Conservation (phyloP, 257 asterid genomes). For the Solanum peruvianum region DNA sequence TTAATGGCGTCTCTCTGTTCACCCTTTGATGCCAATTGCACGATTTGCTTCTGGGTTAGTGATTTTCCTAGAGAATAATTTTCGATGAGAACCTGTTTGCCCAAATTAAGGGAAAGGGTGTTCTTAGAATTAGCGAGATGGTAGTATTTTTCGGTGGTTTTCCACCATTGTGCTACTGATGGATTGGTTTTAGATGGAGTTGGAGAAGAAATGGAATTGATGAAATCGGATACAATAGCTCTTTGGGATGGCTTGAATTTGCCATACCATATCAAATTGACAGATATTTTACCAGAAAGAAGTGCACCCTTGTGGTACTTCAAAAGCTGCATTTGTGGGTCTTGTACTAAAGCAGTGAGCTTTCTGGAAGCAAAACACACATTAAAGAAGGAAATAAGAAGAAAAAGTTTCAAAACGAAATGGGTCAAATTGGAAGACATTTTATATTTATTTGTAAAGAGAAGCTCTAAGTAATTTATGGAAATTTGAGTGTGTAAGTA, state of each 20-base stretch:
- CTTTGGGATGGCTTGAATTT: conserved; percentile 11
- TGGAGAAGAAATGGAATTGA: conserved; percentile 27
- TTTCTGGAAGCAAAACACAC: not conserved
- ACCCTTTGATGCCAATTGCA: conserved; percentile 29
- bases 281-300: not conserved
- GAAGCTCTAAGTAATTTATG: not conserved
- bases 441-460: not conserved
- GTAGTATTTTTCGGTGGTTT: conserved; percentile 28
- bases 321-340: not conserved
- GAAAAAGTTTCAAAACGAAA: not conserved
- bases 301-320: conserved; percentile 23
- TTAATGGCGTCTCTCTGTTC: conserved; percentile 36
- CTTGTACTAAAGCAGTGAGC: not conserved
- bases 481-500: not conserved
- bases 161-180: conserved; percentile 38
- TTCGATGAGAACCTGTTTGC: conserved; percentile 19
- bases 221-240: conserved; percentile 6
- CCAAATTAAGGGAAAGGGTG: conserved; percentile 11
- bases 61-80: conserved; percentile 33
- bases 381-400: not conserved
- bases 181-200: conserved; percentile 7
- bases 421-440: not conserved
- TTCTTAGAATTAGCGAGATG: conserved; percentile 15
- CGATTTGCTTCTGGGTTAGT: conserved; percentile 16
- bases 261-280: conserved; percentile 15